phyloP scores from a whole-genome alignment of 2,329 filamentous ascomycete species.

The Diatrype stigma region DNA sequence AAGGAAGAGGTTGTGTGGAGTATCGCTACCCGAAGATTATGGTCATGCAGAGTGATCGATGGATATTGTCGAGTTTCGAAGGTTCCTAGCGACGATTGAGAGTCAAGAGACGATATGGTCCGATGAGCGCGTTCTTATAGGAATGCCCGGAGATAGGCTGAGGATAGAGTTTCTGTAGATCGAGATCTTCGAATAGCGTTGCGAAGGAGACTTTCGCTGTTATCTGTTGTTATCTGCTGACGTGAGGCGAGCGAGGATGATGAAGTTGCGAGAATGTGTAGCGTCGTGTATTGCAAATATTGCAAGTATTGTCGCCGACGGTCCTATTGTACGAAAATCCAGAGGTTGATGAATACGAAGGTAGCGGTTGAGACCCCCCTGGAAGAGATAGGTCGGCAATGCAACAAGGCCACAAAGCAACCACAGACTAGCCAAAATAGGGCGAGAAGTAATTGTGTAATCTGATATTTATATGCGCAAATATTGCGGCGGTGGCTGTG shows the following conservation, averaged over 20 bases:
- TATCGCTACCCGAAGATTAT: slow-evolving; percentile 16
- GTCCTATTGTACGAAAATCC: too few species aligned
- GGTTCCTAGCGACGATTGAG: too few species aligned
- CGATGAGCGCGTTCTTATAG: too few species aligned
- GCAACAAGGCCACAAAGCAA: not conserved
- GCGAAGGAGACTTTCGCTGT: too few species aligned
- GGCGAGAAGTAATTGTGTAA: not conserved
- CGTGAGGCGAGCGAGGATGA: not conserved
- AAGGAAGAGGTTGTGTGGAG: slow-evolving; percentile 18
- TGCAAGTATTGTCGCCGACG: not conserved
- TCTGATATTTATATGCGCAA: not conserved
- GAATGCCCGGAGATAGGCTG: not conserved
- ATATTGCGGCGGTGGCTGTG: not conserved
- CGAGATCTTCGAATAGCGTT: too few species aligned
- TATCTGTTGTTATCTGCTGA: too few species aligned
- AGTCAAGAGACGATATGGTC: too few species aligned
- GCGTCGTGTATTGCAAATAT: not conserved
- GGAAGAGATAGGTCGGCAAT: not conserved
- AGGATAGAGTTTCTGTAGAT: not conserved
- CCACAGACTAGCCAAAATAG: not conserved
- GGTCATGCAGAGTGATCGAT: slow-evolving; percentile 3
- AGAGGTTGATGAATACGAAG: not conserved
- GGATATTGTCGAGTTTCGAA: not conserved
- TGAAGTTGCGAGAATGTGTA: not conserved
- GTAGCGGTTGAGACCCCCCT: too few species aligned